Evolutionary conservation across 768 basidiomycete genomes (phyloP).

Genomic region (Tylopilus subfusipes): DNA sequence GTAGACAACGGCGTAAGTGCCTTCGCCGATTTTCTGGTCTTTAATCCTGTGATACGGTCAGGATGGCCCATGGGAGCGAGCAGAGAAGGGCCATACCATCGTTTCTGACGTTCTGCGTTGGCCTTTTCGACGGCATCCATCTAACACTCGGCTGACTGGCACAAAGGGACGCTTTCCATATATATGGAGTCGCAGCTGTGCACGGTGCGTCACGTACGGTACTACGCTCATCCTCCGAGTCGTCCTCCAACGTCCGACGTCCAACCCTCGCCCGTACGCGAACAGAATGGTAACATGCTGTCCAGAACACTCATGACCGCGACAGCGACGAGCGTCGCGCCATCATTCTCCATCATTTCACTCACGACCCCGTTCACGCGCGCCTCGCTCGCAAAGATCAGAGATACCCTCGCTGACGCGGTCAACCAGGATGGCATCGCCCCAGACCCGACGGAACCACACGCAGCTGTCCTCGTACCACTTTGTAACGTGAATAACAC

Average conservation of each 20-base stretch:
- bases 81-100: conserved; percentile 45
- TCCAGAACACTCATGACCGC: conserved; percentile 23
- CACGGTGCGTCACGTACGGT: no score
- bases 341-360: conserved; percentile 25
- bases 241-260: no score
- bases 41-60: conserved; percentile 55
- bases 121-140: conserved; percentile 83
- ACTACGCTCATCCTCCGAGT: no score
- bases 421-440: conserved; percentile 14
- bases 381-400: conserved; percentile 31
- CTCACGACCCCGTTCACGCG: conserved; percentile 37
- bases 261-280: not conserved
- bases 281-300: conserved; percentile 27
- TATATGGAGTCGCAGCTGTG: not conserved
- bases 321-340: not conserved
- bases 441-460: conserved; percentile 30
- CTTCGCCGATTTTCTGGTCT: conserved; percentile 82
- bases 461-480: conserved; percentile 73
- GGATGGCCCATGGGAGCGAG: not conserved
- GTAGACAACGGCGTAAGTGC: conserved; percentile 96
- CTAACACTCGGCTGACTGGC: no score
- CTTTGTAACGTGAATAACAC: conserved; percentile 67
- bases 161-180: conserved; percentile 3
- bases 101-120: conserved; percentile 66
- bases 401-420: conserved; percentile 22